phyloP scores from a whole-genome alignment of 2,329 filamentous ascomycete species.

The Emergomyces orientalis region DNA sequence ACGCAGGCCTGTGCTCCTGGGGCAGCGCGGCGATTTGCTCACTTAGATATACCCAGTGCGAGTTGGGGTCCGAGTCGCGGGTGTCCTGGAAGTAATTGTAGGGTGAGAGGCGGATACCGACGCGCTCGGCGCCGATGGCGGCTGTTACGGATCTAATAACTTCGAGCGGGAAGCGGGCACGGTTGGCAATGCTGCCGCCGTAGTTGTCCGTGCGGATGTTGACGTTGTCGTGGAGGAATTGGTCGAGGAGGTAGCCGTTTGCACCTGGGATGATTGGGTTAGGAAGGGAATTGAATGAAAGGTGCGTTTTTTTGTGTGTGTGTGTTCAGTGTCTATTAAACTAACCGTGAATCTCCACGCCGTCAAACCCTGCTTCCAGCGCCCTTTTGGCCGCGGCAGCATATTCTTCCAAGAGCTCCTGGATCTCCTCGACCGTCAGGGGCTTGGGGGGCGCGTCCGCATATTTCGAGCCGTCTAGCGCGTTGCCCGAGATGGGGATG shows the following conservation, averaged over 20 bases:
- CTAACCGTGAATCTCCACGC: constrained; percentile 40
- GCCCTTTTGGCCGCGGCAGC: constrained; percentile 42
- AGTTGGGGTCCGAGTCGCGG: constrained; percentile 52
- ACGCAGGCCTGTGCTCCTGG: constrained; percentile 47
- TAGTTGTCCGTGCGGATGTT: constrained; percentile 44
- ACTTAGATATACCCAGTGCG: constrained; percentile 49
- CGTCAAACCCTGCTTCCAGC: constrained; percentile 46
- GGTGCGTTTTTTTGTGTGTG: too few relatives aligned
- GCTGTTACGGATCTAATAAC: constrained; percentile 37
- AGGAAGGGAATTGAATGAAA: background rate
- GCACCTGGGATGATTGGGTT: constrained; percentile 15
- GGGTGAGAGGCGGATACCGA: constrained; percentile 39
- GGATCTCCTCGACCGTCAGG: constrained; percentile 37
- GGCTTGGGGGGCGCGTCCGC: constrained; percentile 22
- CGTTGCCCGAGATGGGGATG: constrained; percentile 29
- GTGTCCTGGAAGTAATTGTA: constrained; percentile 38
- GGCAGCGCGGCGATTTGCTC: constrained; percentile 40
- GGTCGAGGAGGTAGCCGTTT: constrained; percentile 45
- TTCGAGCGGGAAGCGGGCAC: constrained; percentile 47
- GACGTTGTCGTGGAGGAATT: constrained; percentile 40
- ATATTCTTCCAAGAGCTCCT: constrained; percentile 34
- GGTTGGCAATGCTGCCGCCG: constrained; percentile 44
- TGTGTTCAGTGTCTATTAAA: too few relatives aligned
- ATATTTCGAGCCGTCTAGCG: constrained; percentile 4
- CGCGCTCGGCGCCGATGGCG: constrained; percentile 38